Percentiles rank a stretch among this genome's conserved stretches.
Conservation (phyloP, 225 moss, liverwort and hornwort genomes). For the Physcomitrium patens region DNA sequence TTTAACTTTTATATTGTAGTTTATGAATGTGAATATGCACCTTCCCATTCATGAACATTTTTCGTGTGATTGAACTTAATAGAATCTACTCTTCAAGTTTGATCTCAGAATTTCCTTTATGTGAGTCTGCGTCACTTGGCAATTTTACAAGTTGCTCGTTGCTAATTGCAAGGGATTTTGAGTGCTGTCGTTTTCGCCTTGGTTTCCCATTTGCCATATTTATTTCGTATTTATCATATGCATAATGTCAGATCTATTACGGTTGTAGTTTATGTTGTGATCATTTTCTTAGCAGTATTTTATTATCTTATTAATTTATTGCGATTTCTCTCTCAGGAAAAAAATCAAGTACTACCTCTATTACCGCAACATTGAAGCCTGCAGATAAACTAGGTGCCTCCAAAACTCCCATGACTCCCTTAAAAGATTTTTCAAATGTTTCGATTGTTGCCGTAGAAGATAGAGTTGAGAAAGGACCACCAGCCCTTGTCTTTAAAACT, state of each 20-base stretch:
- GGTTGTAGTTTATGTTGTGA: neutral
- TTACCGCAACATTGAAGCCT: conserved; percentile 18
- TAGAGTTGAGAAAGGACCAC: conserved; percentile 38
- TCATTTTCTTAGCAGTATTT: neutral
- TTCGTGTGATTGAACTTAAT: neutral
- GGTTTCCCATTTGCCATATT: neutral
- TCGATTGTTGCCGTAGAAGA: conserved; percentile 21
- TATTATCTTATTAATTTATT: conserved; percentile 18
- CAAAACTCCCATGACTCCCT: conserved; percentile 38
- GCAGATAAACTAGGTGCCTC: conserved; percentile 29
- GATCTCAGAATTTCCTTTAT: conserved; percentile 1
- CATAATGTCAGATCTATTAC: neutral
- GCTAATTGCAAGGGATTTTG: neutral
- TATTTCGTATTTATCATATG: neutral
- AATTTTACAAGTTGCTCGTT: neutral
- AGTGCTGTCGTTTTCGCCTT: conserved; percentile 5
- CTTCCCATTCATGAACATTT: conserved; percentile 15
- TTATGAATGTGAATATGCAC: conserved; percentile 6
- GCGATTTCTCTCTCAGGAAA: conserved; percentile 28
- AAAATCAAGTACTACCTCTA: conserved; percentile 33
- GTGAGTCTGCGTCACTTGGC: neutral
- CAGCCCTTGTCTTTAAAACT: conserved; percentile 23
- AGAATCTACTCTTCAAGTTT: neutral
- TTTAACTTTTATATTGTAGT: conserved; percentile 5
- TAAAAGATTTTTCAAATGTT: conserved; percentile 23